phyloP scores from a whole-genome alignment of 495 filamentous ascomycete species.

The Tuber melanosporum region DNA sequence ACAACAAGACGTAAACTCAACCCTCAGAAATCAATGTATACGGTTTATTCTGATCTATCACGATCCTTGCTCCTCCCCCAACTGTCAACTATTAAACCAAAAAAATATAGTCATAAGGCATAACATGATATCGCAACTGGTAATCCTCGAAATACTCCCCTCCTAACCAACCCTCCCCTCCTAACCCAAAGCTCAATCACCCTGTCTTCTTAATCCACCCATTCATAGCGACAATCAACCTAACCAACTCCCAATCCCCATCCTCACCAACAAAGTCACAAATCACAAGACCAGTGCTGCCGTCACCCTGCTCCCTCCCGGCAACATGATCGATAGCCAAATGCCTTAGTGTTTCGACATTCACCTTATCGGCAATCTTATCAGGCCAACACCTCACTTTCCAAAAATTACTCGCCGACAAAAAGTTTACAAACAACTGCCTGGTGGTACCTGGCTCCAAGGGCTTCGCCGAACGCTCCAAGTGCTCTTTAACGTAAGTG shows the following conservation, averaged over 20 bases:
- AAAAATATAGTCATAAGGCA: not conserved
- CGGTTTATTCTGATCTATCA: not conserved
- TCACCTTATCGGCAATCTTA: conserved; percentile 81
- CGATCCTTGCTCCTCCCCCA: not conserved
- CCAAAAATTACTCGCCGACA: conserved; percentile 90
- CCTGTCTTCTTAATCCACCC: conserved; percentile 36
- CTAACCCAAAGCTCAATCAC: not conserved
- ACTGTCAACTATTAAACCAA: not conserved
- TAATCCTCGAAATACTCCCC: not conserved
- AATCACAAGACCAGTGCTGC: conserved; percentile 82
- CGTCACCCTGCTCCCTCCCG: conserved; percentile 53
- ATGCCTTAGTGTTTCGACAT: conserved; percentile 62
- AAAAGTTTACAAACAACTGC: conserved; percentile 85
- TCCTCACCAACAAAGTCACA: conserved; percentile 85
- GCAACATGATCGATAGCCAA: conserved; percentile 41
- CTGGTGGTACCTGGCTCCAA: conserved; percentile 42
- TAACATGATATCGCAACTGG: not conserved
- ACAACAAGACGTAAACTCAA: not conserved
- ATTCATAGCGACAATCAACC: conserved; percentile 89
- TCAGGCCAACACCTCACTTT: conserved; percentile 87
- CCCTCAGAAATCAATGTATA: not conserved
- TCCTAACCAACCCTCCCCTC: not conserved
- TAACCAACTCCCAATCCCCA: conserved; percentile 90
- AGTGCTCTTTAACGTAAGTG: conserved; percentile 60
- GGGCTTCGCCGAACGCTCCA: conserved; percentile 60